phyloP scores from a whole-genome alignment of 2,329 filamentous ascomycete genomes.

The Hypoxylon sp. region DNA sequence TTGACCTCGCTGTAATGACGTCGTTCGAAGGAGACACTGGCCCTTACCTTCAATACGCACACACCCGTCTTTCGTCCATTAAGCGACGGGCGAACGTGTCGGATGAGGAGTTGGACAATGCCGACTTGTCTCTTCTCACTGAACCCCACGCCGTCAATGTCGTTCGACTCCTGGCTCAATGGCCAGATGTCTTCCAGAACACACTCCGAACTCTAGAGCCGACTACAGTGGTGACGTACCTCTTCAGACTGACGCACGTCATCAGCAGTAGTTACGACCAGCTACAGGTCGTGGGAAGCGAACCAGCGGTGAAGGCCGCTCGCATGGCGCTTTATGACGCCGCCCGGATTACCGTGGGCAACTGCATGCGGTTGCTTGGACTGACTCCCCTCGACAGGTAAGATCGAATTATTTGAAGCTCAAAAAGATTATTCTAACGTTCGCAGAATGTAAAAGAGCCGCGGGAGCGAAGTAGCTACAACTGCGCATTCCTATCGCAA shows the following conservation, averaged over 20 bases:
- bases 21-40: conserved; percentile 81
- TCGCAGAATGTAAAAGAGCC: conserved; percentile 26
- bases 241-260: conserved; percentile 81
- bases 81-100: conserved; percentile 50
- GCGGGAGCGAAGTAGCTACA: not conserved
- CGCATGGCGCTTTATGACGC: conserved; percentile 83
- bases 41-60: conserved; percentile 78
- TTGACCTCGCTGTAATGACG: conserved; percentile 79
- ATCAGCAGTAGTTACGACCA: conserved; percentile 86
- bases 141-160: conserved; percentile 71
- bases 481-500: not conserved
- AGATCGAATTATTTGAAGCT: not conserved
- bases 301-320: conserved; percentile 76
- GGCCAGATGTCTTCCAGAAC: conserved; percentile 86
- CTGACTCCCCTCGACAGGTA: conserved; percentile 76
- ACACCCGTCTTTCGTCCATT: conserved; percentile 69
- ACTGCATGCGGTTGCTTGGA: conserved; percentile 86
- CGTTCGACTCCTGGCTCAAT: conserved; percentile 81
- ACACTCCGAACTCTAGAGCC: conserved; percentile 87
- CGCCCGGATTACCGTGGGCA: conserved; percentile 79
- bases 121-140: conserved; percentile 62
- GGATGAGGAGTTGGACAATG: conserved; percentile 48
- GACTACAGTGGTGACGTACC: conserved; percentile 69
- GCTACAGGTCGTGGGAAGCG: conserved; percentile 83
- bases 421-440: conserved; percentile 15